Conservation (phyloP, 2,329 filamentous ascomycete species). For the Sclerotinia subarctica region DNA sequence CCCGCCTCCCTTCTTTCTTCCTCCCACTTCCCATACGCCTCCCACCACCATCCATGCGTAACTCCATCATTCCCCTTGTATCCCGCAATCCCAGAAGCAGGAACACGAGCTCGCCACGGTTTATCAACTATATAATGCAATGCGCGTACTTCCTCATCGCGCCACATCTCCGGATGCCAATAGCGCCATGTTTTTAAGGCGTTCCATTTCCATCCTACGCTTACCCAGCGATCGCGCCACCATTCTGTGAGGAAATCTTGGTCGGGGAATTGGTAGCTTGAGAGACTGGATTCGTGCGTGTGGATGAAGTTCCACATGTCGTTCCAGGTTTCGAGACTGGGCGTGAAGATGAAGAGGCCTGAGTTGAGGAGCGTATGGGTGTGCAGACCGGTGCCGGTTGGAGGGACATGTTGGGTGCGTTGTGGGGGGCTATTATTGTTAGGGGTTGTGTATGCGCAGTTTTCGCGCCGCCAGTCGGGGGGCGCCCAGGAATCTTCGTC, state of each 20-base stretch:
- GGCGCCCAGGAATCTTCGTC: conserved; percentile 63
- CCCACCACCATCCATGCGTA: conserved; percentile 4
- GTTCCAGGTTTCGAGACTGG: conserved; percentile 42
- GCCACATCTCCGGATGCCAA: conserved; percentile 13
- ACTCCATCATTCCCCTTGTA: neutral
- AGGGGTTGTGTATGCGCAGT: conserved; percentile 51
- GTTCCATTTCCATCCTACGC: conserved; percentile 51
- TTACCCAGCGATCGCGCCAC: conserved; percentile 52
- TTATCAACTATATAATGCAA: conserved; percentile 8
- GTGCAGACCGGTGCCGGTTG: neutral
- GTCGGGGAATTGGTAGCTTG: conserved; percentile 52
- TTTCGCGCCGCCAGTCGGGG: conserved; percentile 55
- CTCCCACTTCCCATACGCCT: neutral
- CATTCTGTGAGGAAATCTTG: conserved; percentile 54
- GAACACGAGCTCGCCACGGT: neutral
- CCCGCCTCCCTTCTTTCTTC: neutral
- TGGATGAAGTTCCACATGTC: conserved; percentile 39
- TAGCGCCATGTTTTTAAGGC: neutral
- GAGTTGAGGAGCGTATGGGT: conserved; percentile 49
- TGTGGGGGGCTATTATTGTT: no score
- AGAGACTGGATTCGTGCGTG: neutral
- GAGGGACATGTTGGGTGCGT: neutral
- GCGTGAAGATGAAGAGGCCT: conserved; percentile 50
- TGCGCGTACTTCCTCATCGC: conserved; percentile 40
- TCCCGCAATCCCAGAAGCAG: neutral